Conservation (phyloP, 345 rosid genomes). For the Erucastrum elatum region DNA sequence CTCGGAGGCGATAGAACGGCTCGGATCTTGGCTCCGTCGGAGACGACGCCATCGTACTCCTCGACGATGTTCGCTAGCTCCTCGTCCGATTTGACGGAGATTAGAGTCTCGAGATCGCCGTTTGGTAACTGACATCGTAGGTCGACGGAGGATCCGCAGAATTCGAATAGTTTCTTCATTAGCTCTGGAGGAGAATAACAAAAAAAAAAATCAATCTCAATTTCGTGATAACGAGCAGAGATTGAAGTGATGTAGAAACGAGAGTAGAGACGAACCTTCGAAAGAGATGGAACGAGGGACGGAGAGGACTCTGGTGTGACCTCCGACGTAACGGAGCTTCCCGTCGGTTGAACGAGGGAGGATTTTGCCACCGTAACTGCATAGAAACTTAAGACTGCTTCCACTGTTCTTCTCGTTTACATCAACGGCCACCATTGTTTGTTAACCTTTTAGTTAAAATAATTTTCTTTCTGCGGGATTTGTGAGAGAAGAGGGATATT, state of each 20-base stretch:
- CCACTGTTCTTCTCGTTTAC: constrained; percentile 30
- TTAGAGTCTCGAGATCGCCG: constrained; percentile 78
- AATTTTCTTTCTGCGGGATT: neutral
- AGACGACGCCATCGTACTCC: constrained; percentile 45
- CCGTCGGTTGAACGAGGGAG: constrained; percentile 71
- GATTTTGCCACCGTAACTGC: constrained; percentile 84
- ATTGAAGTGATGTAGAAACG: neutral
- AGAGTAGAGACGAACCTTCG: constrained; percentile 47
- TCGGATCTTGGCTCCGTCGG: constrained; percentile 45
- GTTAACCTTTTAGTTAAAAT: neutral
- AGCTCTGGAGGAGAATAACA: constrained; percentile 40
- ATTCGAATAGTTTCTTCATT: constrained; percentile 42
- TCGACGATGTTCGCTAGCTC: constrained; percentile 56
- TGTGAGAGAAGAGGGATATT: constrained; percentile 6
- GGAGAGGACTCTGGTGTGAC: constrained; percentile 77
- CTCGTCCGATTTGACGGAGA: constrained; percentile 77
- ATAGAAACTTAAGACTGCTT: constrained; percentile 63
- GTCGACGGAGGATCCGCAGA: constrained; percentile 46
- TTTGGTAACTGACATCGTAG: constrained; percentile 72
- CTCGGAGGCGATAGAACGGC: constrained; percentile 52
- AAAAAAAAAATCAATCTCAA: neutral
- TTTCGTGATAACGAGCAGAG: neutral
- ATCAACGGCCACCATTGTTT: constrained; percentile 32
- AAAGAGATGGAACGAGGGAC: constrained; percentile 63
- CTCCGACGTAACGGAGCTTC: constrained; percentile 80